Base-by-base conservation (phyloP, 768 basidiomycete species). In the Macrocybe gigantea region DNA sequence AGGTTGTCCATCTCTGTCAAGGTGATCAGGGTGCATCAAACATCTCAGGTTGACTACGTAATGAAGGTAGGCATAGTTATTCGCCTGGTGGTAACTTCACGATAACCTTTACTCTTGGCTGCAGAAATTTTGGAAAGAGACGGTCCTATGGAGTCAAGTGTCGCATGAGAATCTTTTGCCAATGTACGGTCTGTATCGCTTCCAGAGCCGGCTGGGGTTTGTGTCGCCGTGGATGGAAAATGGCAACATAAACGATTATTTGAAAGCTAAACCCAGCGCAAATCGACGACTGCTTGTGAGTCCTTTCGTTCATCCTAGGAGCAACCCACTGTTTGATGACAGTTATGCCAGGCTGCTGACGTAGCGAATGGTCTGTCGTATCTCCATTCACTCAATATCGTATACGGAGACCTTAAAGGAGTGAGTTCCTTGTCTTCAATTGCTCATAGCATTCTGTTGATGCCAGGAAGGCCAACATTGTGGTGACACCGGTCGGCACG, bases 401-500 rank as follows among this genome's bases (percentile, higher is more conserved):
- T 57, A 5, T 57, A 60, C 31, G 60, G 60, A 1, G 60, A 60
- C 37, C 50, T 60, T 6, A 58, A 58, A 50, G 51, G 54, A 30
- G 60, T 60, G 31, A n/a, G 51, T 57, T 32, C 34, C 38, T 15
- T 9, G 12, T 36, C 22, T 22, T 22, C 2, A 22, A 22, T 22
- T 22, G 22, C 22, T 22, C 22, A 22, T 22, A 22, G 22, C 22
- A 44, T 9, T 8, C 5, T 45, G 14, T 37, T 29, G 22, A 15
- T 44, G 33, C 22, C 22, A 22, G 22, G 0, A 46, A 78, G 74
- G 61, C 60, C 5, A 77, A 78, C 48, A 70, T 78, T 47, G 62
- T 77, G 14, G 62, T 78, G 7, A 69, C 70, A 5, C 55, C 52
- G 2, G 47, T 60, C 13, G 66, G 67, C 12, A 58, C 60, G 14